Conservation (phyloP, 768 basidiomycete genomes). For the Imleria badia region DNA sequence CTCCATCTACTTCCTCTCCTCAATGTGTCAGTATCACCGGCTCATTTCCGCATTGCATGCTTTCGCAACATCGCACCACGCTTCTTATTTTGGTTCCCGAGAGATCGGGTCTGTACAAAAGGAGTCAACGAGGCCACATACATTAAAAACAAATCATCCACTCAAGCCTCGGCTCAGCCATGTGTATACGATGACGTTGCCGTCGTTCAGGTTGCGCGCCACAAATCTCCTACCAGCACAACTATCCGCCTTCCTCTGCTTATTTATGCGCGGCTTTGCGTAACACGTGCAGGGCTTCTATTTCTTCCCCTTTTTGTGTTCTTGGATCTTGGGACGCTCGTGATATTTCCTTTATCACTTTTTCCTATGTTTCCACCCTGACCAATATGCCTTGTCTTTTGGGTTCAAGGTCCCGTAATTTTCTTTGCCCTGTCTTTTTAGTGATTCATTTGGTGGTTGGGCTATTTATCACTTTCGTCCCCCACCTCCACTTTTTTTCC, state of each 20-base stretch:
- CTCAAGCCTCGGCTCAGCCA: slow-evolving; percentile 30
- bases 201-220: slow-evolving; percentile 27
- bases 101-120: slow-evolving; percentile 39
- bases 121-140: slow-evolving; percentile 33
- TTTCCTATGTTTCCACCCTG: slow-evolving; percentile 12
- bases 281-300: slow-evolving; percentile 24
- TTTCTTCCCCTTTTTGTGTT: slow-evolving; percentile 36
- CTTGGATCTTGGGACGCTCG: slow-evolving; percentile 42
- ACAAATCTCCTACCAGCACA: slow-evolving; percentile 17
- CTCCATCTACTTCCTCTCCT: slow-evolving; percentile 28
- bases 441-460: slow-evolving; percentile 18
- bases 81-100: slow-evolving; percentile 34
- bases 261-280: slow-evolving; percentile 33
- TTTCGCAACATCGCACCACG: slow-evolving; percentile 41
- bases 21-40: slow-evolving; percentile 45
- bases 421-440: slow-evolving; percentile 29
- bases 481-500: slow-evolving; percentile 1
- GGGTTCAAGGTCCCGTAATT: slow-evolving; percentile 26
- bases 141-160: slow-evolving; percentile 27
- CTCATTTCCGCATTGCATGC: slow-evolving; percentile 39
- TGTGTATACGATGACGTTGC: slow-evolving; percentile 31
- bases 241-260: slow-evolving; percentile 27
- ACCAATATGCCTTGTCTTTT: slow-evolving; percentile 20
- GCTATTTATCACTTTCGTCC: slow-evolving; percentile 18
- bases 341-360: slow-evolving; percentile 24